Evolutionary conservation across 2,329 filamentous ascomycete species (phyloP).

Genomic region (Blastomyces gilchristii): DNA sequence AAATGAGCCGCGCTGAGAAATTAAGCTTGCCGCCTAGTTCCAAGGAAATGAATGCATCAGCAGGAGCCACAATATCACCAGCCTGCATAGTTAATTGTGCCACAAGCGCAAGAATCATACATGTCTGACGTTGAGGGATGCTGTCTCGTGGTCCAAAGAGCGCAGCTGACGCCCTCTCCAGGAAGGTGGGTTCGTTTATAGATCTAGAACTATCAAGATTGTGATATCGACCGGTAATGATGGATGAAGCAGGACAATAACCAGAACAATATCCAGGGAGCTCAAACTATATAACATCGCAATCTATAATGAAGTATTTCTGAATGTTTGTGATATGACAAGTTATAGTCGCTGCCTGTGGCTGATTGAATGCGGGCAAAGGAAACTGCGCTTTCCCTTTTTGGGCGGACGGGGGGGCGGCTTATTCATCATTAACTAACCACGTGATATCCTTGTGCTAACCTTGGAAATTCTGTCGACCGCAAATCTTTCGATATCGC

Average conservation of each 20-base stretch:
- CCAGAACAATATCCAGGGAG: not conserved
- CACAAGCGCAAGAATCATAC: not conserved
- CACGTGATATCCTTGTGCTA: conserved; percentile 8
- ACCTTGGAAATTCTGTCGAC: conserved; percentile 1
- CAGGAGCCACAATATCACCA: not conserved
- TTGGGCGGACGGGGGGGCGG: not conserved
- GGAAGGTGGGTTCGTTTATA: not conserved
- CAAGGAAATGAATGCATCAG: not conserved
- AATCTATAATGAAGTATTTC: conserved; percentile 3
- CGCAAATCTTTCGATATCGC: conserved; percentile 3
- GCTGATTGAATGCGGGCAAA: not conserved
- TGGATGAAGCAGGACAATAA: not conserved
- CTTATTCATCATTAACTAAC: conserved; percentile 10
- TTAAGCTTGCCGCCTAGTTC: not conserved
- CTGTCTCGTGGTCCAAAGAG: not conserved
- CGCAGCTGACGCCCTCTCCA: conserved; percentile 1
- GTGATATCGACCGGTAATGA: not conserved
- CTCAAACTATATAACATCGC: not conserved
- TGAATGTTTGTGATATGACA: not conserved
- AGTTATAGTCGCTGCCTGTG: not conserved
- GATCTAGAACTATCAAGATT: not conserved
- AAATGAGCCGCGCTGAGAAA: not conserved
- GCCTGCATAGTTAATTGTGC: conserved; percentile 3
- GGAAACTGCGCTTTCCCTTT: not conserved
- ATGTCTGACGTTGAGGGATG: not conserved